Evolutionary conservation across 305 asterid genomes (phyloP).

Genomic region (Andrographis paniculata): DNA sequence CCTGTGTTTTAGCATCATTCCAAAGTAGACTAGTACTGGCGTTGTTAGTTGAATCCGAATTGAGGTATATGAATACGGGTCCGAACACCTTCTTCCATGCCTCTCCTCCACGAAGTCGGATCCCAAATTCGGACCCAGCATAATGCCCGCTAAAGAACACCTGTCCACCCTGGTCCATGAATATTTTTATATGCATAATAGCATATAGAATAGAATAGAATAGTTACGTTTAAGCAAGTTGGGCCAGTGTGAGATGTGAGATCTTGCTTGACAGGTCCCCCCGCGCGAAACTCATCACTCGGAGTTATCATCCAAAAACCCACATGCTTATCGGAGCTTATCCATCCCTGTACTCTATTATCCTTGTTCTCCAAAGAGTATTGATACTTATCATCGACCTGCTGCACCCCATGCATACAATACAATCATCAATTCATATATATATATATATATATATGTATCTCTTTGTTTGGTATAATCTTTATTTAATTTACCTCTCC

Average conservation of each 20-base stretch:
- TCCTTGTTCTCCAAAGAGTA: constrained; percentile 54
- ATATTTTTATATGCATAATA: neutral
- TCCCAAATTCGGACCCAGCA: constrained; percentile 37
- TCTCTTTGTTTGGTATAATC: no score
- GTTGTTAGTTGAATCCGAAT: constrained; percentile 28
- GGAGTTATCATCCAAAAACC: constrained; percentile 30
- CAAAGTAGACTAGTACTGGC: constrained; percentile 27
- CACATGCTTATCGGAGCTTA: constrained; percentile 23
- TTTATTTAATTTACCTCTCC: constrained; percentile 26
- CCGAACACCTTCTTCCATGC: constrained; percentile 69
- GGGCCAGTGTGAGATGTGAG: constrained; percentile 73
- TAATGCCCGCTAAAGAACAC: constrained; percentile 50
- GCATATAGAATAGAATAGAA: neutral
- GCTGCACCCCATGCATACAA: neutral
- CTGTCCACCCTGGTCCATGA: constrained; percentile 17
- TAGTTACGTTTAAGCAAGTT: constrained; percentile 40
- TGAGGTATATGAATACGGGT: constrained; percentile 54
- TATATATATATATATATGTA: no score
- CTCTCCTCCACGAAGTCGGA: constrained; percentile 43
- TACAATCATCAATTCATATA: no score
- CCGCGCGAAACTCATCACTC: constrained; percentile 56
- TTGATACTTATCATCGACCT: constrained; percentile 77
- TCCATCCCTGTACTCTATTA: constrained; percentile 66
- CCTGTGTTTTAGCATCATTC: constrained; percentile 59
- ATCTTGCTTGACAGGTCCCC: constrained; percentile 58